Percentiles rank a stretch among this genome's conserved stretches.
phyloP scores from a whole-genome alignment of 225 moss, liverwort and hornwort genomes.

The Bryoerythrophyllum caledonicum region DNA sequence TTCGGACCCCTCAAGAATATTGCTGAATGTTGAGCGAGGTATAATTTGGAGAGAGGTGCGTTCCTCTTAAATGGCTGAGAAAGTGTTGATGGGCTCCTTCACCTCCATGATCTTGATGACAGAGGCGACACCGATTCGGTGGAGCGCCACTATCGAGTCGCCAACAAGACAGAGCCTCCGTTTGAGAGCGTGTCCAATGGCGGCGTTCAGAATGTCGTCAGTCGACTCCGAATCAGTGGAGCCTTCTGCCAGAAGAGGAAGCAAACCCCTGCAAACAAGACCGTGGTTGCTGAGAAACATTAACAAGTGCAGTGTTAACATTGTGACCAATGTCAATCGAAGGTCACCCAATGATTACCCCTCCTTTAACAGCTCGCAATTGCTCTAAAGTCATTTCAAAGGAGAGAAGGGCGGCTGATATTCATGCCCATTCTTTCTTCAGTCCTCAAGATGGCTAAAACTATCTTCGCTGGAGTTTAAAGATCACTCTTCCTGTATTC shows the following conservation, averaged over 20 bases:
- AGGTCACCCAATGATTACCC: not conserved
- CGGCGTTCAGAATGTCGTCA: slow-evolving; percentile 82
- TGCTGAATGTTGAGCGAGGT: not conserved
- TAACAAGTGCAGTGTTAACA: not conserved
- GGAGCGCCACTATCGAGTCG: slow-evolving; percentile 90
- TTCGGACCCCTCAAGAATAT: not conserved
- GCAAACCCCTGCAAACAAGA: slow-evolving; percentile 74
- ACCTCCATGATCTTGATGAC: slow-evolving; percentile 91
- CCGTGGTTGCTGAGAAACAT: slow-evolving; percentile 18
- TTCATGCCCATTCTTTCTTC: too few relatives aligned
- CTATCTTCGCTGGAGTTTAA: too few relatives aligned
- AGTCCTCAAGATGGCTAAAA: too few relatives aligned
- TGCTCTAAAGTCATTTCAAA: too few relatives aligned
- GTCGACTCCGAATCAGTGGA: slow-evolving; percentile 94
- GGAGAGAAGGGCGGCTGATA: too few relatives aligned
- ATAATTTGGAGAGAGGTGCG: not conserved
- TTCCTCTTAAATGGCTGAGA: not conserved
- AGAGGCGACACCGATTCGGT: slow-evolving; percentile 86
- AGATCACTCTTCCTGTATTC: too few relatives aligned
- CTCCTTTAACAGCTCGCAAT: too few relatives aligned
- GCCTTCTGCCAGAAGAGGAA: slow-evolving; percentile 90
- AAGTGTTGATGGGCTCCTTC: slow-evolving; percentile 33
- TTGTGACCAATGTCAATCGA: not conserved
- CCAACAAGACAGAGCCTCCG: slow-evolving; percentile 73
- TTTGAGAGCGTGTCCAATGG: slow-evolving; percentile 55